These are phyloP conservation scores for Tremellales sp. DNA, from an alignment of 1,284 basidiomycete genomes.

Conservation along the genomic window DNA sequence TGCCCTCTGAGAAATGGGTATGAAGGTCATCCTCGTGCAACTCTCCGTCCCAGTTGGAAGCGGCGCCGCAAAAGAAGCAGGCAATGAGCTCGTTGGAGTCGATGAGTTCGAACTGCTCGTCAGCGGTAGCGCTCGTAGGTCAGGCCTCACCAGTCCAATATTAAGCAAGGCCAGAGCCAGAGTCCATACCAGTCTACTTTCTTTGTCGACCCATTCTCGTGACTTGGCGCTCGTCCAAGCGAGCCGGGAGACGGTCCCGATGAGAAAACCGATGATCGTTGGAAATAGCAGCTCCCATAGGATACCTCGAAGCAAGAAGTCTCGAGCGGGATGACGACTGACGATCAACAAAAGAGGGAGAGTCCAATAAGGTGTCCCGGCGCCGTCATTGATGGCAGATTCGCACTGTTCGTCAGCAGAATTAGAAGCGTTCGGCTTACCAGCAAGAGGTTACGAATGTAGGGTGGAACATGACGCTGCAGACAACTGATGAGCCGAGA, in stretches of 20 bases:
- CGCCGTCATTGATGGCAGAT: slow-evolving; percentile 25
- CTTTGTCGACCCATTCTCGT: slow-evolving; percentile 22
- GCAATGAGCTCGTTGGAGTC: slow-evolving; percentile 23
- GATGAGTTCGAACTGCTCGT: slow-evolving; percentile 16
- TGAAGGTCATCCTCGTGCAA: slow-evolving; percentile 25
- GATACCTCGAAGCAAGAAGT: slow-evolving; percentile 15
- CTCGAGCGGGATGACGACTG: slow-evolving; percentile 4
- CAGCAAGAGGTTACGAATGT: slow-evolving; percentile 24
- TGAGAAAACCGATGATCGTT: slow-evolving; percentile 11
- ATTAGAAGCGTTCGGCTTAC: neutral
- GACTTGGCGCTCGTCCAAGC: slow-evolving; percentile 13
- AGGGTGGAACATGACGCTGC: slow-evolving; percentile 24
- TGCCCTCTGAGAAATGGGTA: slow-evolving; percentile 27
- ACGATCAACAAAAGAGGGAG: slow-evolving; percentile 19
- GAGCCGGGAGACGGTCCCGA: slow-evolving; percentile 15
- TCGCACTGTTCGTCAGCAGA: slow-evolving; percentile 13
- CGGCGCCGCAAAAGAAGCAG: slow-evolving; percentile 23
- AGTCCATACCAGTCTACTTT: slow-evolving; percentile 23
- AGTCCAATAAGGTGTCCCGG: slow-evolving; percentile 21
- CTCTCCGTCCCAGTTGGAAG: slow-evolving; percentile 20
- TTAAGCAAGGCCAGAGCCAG: slow-evolving; percentile 22
- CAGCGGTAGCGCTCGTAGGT: neutral
- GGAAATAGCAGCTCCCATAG: slow-evolving; percentile 17
- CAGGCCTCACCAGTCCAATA: slow-evolving; percentile 14
- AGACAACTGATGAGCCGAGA: slow-evolving; percentile 1